phyloP scores from a whole-genome alignment of 2,329 filamentous ascomycete genomes.

The Camillea tinctor region DNA sequence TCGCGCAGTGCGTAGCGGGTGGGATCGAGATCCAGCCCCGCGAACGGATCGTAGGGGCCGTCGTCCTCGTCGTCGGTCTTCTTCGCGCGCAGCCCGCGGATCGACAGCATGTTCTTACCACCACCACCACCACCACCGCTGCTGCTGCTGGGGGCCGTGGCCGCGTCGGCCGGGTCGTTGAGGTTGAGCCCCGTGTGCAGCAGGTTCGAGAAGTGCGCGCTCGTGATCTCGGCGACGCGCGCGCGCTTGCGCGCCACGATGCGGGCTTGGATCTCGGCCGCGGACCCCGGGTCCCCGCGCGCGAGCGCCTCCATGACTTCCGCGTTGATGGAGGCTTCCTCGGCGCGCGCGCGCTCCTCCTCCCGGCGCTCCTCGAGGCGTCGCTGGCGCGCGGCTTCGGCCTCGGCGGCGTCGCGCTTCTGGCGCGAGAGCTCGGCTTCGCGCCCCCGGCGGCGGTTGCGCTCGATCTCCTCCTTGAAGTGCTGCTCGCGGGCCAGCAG shows the following conservation, averaged over 20 bases:
- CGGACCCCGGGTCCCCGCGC: slow-evolving; percentile 57
- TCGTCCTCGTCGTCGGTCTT: slow-evolving; percentile 48
- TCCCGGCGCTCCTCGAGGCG: slow-evolving; percentile 64
- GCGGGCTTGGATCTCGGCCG: slow-evolving; percentile 56
- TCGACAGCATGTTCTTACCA: slow-evolving; percentile 48
- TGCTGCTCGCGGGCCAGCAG: slow-evolving; percentile 65
- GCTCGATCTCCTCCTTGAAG: slow-evolving; percentile 68
- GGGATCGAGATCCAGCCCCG: slow-evolving; percentile 63
- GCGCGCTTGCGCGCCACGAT: slow-evolving; percentile 74
- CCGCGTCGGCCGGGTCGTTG: slow-evolving; percentile 31
- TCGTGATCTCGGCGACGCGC: slow-evolving; percentile 50
- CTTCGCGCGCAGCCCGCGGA: slow-evolving; percentile 76
- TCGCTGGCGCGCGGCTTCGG: slow-evolving; percentile 63
- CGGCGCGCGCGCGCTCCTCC: slow-evolving; percentile 67
- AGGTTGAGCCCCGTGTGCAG: background rate
- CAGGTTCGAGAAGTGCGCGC: slow-evolving; percentile 30
- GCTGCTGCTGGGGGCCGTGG: slow-evolving; percentile 33
- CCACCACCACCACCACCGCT: slow-evolving; percentile 20
- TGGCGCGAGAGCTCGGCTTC: slow-evolving; percentile 55
- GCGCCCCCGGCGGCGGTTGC: slow-evolving; percentile 53
- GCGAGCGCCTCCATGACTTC: slow-evolving; percentile 71
- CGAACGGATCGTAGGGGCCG: slow-evolving; percentile 86
- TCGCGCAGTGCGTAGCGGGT: slow-evolving; percentile 67
- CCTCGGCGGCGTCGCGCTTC: slow-evolving; percentile 60
- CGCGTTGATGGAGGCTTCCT: slow-evolving; percentile 61